A percentile compares a stretch with the other conserved stretches of the same genome.
phyloP scores from a whole-genome alignment of 345 rosid species.

The Rubroshorea leprosula region DNA sequence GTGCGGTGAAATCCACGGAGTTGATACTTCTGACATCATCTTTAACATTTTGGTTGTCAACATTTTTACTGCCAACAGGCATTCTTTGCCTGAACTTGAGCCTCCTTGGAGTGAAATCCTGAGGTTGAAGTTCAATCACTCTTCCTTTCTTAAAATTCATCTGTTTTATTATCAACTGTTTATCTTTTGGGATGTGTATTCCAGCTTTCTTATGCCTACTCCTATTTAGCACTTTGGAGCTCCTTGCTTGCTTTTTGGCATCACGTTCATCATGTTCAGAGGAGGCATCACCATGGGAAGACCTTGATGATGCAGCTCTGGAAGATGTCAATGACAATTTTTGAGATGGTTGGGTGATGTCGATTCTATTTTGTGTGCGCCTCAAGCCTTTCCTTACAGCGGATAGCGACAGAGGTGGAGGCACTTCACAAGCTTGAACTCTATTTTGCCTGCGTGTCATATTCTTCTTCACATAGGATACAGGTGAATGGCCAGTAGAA shows the following conservation, averaged over 20 bases:
- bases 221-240: conserved; percentile 15
- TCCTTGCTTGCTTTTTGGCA: conserved; percentile 9
- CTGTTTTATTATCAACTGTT: conserved; percentile 17
- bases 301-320: background rate
- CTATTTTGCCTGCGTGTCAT: conserved; percentile 10
- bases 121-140: conserved; percentile 35
- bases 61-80: conserved; percentile 26
- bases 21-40: conserved; percentile 4
- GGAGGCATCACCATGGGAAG: conserved; percentile 2
- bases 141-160: conserved; percentile 52
- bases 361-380: background rate
- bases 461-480: conserved; percentile 12
- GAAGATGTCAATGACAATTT: background rate
- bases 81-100: conserved; percentile 45
- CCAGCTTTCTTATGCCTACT: conserved; percentile 26
- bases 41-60: conserved; percentile 16
- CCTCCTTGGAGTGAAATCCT: conserved; percentile 40
- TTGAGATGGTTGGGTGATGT: background rate
- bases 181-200: conserved; percentile 20
- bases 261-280: conserved; percentile 17
- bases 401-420: conserved; percentile 14
- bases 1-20: conserved; percentile 26
- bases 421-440: background rate
- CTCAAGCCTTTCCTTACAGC: background rate
- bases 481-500: conserved; percentile 9